Percentiles rank a stretch among this genome's conserved stretches.
Evolutionary conservation across 75 land plant species (phyloP).

Genomic region (Cunninghamia lanceolata): DNA sequence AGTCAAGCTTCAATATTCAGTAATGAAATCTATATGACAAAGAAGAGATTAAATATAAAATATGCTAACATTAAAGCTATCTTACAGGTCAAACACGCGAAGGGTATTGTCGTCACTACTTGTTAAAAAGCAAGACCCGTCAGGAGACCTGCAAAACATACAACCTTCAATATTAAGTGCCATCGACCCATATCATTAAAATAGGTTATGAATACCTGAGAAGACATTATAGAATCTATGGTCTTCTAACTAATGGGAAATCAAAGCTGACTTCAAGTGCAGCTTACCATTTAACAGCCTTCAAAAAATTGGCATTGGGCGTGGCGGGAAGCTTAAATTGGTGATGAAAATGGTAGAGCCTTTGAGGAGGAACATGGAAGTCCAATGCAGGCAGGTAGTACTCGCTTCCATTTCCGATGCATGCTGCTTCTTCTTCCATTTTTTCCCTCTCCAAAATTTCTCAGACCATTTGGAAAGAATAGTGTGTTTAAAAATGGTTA

Average conservation of each 20-base stretch:
- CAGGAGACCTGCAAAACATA: constrained; percentile 76
- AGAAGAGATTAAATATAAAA: neutral
- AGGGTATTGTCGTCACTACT: constrained; percentile 84
- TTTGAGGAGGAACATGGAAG: constrained; percentile 60
- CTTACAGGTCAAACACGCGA: constrained; percentile 71
- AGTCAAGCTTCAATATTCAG: neutral
- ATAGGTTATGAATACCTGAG: neutral
- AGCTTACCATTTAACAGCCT: constrained; percentile 87
- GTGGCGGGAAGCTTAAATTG: constrained; percentile 54
- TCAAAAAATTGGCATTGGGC: constrained; percentile 75
- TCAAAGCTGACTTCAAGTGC: neutral
- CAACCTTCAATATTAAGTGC: neutral
- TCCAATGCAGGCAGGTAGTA: constrained; percentile 51
- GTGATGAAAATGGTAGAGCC: constrained; percentile 67
- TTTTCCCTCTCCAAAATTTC: neutral
- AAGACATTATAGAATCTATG: neutral
- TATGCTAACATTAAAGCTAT: neutral
- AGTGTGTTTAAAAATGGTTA: neutral
- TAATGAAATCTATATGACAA: too few species aligned
- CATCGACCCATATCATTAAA: constrained; percentile 2
- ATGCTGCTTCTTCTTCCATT: neutral
- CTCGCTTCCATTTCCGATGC: neutral
- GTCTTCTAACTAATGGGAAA: neutral
- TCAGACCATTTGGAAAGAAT: neutral
- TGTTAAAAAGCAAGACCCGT: constrained; percentile 89